phyloP scores from a whole-genome alignment of 179 eudicot genomes.

The Silene noctiflora region DNA sequence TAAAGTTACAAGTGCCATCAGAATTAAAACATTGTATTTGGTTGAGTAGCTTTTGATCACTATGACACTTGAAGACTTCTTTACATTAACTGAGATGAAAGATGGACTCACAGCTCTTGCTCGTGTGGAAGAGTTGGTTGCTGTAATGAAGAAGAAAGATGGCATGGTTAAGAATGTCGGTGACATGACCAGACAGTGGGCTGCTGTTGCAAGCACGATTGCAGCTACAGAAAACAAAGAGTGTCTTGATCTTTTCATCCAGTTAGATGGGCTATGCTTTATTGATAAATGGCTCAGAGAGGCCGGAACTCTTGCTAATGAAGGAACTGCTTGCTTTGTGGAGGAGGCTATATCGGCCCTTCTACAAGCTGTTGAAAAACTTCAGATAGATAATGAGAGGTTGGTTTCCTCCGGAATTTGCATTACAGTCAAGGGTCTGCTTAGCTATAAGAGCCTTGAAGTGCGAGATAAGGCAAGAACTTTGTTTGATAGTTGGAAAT shows the following conservation, averaged over 20 bases:
- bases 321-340: constrained; percentile 43
- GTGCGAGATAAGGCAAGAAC: constrained; percentile 62
- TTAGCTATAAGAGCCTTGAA: constrained; percentile 46
- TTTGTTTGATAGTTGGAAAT: constrained; percentile 54
- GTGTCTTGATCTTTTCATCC: constrained; percentile 74
- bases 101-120: constrained; percentile 68
- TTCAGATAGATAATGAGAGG: constrained; percentile 45
- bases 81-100: constrained; percentile 79
- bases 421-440: constrained; percentile 51
- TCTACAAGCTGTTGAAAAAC: constrained; percentile 64
- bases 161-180: constrained; percentile 42
- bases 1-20: constrained; percentile 20
- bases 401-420: constrained; percentile 48
- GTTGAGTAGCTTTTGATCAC: constrained; percentile 43
- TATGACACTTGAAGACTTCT: constrained; percentile 84
- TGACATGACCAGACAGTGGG: constrained; percentile 69
- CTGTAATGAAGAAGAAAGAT: constrained; percentile 62
- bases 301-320: constrained; percentile 42
- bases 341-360: constrained; percentile 60
- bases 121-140: constrained; percentile 75
- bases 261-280: constrained; percentile 63
- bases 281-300: constrained; percentile 66
- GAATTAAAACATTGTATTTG: constrained; percentile 23
- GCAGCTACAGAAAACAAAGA: constrained; percentile 72
- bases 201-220: constrained; percentile 68